These are phyloP conservation scores for Scedosporium boydii DNA, from an alignment of 2,329 filamentous ascomycete genomes.

Conservation along the genomic window DNA sequence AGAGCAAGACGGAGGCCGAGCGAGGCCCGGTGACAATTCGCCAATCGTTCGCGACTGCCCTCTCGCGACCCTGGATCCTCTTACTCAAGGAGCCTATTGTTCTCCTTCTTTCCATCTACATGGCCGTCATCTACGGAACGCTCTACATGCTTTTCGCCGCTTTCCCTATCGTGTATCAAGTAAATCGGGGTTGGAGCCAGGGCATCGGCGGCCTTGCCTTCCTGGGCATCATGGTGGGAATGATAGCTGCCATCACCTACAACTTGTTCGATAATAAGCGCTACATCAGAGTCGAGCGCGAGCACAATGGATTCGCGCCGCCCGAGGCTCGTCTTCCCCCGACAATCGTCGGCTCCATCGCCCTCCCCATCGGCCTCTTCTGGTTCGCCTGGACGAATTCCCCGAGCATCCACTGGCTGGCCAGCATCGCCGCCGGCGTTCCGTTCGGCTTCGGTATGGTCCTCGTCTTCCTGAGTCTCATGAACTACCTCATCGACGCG, in stretches of 20 bases:
- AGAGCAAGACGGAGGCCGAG: constrained; percentile 41
- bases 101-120: constrained; percentile 31
- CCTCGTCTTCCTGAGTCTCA: constrained; percentile 18
- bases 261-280: constrained; percentile 39
- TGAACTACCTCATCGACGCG: constrained; percentile 51
- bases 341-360: constrained; percentile 36
- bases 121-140: constrained; percentile 35
- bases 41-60: constrained; percentile 31
- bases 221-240: constrained; percentile 38
- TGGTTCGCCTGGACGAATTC: constrained; percentile 49
- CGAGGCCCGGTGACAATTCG: constrained; percentile 30
- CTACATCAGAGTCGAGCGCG: constrained; percentile 27
- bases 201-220: constrained; percentile 34
- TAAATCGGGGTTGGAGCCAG: constrained; percentile 24
- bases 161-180: constrained; percentile 35
- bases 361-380: constrained; percentile 47
- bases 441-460: constrained; percentile 37
- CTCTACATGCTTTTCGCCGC: constrained; percentile 43
- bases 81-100: constrained; percentile 34
- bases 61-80: constrained; percentile 37
- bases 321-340: constrained; percentile 42
- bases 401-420: constrained; percentile 46
- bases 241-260: constrained; percentile 25
- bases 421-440: constrained; percentile 39
- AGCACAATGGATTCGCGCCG: constrained; percentile 17